Evolutionary conservation across 2,329 filamentous ascomycete genomes (phyloP).

Genomic region (Aspergillus luchuensis): DNA sequence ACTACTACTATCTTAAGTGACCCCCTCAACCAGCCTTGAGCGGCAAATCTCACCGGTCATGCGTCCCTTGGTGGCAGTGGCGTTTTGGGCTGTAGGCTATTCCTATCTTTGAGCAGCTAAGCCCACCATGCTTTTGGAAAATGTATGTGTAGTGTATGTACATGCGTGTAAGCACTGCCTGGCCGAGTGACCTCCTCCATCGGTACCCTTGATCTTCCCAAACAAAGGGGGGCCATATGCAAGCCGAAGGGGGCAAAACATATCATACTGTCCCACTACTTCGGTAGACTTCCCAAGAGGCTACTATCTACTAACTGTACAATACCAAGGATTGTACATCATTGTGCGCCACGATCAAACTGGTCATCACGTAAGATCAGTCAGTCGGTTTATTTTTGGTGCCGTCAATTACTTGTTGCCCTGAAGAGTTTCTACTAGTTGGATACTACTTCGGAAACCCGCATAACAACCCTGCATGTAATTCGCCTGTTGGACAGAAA

Average conservation of each 20-base stretch:
- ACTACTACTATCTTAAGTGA: not conserved
- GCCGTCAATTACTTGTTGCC: not conserved
- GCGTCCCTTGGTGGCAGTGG: not conserved
- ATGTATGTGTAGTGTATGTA: not conserved
- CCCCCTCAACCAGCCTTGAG: not conserved
- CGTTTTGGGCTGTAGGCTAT: not conserved
- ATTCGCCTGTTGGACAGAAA: not conserved
- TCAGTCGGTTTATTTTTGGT: conserved; percentile 1
- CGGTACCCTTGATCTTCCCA: not conserved
- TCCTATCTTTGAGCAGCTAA: not conserved
- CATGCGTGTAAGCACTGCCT: too few species aligned
- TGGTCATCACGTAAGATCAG: not conserved
- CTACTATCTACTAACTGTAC: not conserved
- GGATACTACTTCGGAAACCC: conserved; percentile 2
- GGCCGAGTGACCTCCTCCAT: not conserved
- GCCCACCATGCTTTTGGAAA: not conserved
- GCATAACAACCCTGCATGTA: conserved; percentile 8
- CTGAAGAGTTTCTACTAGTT: not conserved
- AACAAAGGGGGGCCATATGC: not conserved
- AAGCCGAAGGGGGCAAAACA: not conserved
- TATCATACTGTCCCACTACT: not conserved
- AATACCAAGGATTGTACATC: not conserved
- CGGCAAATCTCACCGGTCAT: not conserved
- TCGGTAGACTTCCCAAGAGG: not conserved
- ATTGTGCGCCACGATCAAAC: not conserved